Evolutionary conservation across 345 rosid genomes (phyloP).

Genomic region (Eutrema heterophyllum): DNA sequence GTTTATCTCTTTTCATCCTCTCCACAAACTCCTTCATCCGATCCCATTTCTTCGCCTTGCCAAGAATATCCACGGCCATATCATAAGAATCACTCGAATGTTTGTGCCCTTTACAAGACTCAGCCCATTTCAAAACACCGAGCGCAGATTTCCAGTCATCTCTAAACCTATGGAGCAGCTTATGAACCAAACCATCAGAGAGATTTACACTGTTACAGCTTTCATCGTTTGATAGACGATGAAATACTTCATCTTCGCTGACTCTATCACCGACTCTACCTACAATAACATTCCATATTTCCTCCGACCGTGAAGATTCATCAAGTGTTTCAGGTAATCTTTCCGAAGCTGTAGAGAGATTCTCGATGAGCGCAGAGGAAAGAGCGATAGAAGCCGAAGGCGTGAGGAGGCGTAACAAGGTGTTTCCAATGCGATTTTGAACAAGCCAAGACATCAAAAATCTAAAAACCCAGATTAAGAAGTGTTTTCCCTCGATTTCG

Average conservation of each 20-base stretch:
- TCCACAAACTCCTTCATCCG: conserved; percentile 52
- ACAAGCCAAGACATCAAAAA: conserved; percentile 28
- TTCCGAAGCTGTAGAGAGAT: conserved; percentile 21
- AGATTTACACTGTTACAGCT: conserved; percentile 35
- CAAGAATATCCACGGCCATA: conserved; percentile 63
- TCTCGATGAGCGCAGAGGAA: conserved; percentile 12
- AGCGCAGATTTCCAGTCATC: conserved; percentile 83
- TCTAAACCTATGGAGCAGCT: conserved; percentile 56
- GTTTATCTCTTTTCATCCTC: conserved; percentile 42
- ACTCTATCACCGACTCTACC: conserved; percentile 35
- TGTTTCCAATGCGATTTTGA: conserved; percentile 17
- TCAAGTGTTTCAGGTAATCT: neutral
- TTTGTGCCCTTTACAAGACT: conserved; percentile 38
- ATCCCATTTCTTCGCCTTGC: conserved; percentile 67
- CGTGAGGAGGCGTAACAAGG: conserved; percentile 12
- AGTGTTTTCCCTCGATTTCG: neutral
- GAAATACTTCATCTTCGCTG: conserved; percentile 46
- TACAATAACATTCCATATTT: conserved; percentile 24
- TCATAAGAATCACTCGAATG: conserved; percentile 45
- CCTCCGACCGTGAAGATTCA: conserved; percentile 20
- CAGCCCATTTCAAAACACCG: conserved; percentile 73
- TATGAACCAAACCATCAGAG: conserved; percentile 42
- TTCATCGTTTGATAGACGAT: conserved; percentile 37
- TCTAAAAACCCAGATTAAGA: neutral
- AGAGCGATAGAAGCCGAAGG: conserved; percentile 15